Base-by-base conservation (phyloP, 1,284 basidiomycete genomes). In the Cryptococcus deneoformans region DNA sequence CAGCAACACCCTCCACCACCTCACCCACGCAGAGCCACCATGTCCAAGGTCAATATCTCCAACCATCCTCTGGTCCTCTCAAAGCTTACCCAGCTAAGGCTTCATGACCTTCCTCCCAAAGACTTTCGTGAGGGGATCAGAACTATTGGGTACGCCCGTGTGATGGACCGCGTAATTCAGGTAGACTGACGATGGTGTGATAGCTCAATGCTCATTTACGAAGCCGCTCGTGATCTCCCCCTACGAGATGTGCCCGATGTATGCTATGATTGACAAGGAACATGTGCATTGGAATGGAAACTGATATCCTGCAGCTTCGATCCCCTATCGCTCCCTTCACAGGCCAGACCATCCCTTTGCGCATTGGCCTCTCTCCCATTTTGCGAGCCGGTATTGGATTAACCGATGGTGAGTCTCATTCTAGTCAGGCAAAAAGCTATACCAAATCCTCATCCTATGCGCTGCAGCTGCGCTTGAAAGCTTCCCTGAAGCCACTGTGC, bases 321-420 rank as follows among this genome's bases (percentile, higher is more conserved):
- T 71, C 77, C 5, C 79, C 80, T 48, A 67, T 80, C 37, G 72
- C 77, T 1, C 52, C 67, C 8, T 80, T 75, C 61, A 78, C 76
- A 0, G 79, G 79, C 40, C 66, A 72, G 36, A 65, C 69, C n/a
- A 64, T 80, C 49, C 69, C 73, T 6, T 68, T 88, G 14, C 83
- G 84, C 50, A 85, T 98, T 58, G 94, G 91, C 6, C 78, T 98
- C 53, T 87, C 90, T 2, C 94, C 94, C 38, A 91, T 98, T 69
- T 69, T 98, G 56, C 86, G 94, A 51, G 94, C 94, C 12, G 94
- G 94, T 20, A 80, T 94, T 57, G 92, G 92, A n/a, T 93, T 98
- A 90, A 85, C 89, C 0, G 92, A 96, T 65, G 86, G 89, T 60
- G 73, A 46, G 76, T 40, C 14, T 24, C 24, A 20, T 46, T 56